Base-by-base conservation (phyloP, 257 asterid genomes). In the Henckelia pumila region DNA sequence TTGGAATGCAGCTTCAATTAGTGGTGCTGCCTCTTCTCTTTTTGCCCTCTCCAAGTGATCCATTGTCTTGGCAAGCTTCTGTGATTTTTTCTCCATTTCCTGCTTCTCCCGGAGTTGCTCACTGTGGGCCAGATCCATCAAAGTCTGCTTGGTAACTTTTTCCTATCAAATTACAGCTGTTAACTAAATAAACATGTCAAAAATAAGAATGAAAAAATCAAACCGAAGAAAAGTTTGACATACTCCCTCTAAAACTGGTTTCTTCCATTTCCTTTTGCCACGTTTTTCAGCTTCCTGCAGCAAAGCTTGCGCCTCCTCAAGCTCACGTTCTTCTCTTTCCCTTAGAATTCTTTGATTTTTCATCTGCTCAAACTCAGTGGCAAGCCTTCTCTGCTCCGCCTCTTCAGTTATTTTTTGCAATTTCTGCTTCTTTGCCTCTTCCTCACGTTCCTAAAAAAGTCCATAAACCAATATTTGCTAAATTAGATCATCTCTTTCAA, bases 11-110 rank as follows among this genome's bases (percentile, higher is more conserved):
- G 89, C 86, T 59, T 84, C 91, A 71, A 89, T 79, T 50, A 86
- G 83, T 32, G 91, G 87, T n/a, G 93, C 85, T 7, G 91, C 88
- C 86, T 92, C 98, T 78, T 92, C 97, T 66, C 96, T 77, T 82
- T 84, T 92, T 19, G 98, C 98, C 78, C 98, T 84, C 84, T 86
- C 98, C 76, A 92, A 66, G 77, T 88, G 76, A 80, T 92, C 97
- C 97, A 92, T 86, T 49, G 86, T 88, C 76, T 89, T 89, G 59
- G 76, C 95, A 63, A 86, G 91, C 78, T 80, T 87, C 82, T 75
- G 92, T 50, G 89, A 63, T 71, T 83, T 86, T 63, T 88, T 89
- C 84, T 92, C 97, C 97, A 80, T 88, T 70, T 86, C 96, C 68
- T 83, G 91, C 75, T 87, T 89, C 82, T 89, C 98, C 80, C 87